Evolutionary conservation across 495 filamentous ascomycete species (phyloP).

Genomic region (Cladorrhinum samala): DNA sequence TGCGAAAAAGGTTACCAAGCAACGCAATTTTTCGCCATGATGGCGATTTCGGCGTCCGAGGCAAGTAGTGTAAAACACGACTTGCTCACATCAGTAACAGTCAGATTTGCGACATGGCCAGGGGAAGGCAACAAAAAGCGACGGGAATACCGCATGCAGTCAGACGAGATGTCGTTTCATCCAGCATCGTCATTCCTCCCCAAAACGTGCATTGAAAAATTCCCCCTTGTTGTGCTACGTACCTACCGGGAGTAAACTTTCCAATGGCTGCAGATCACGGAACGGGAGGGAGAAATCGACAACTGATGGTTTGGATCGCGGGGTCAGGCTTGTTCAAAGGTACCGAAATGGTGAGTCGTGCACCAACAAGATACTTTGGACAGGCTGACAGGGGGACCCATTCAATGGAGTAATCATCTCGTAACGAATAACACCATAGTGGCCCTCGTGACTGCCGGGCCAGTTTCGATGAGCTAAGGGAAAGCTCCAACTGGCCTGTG

Average conservation of each 20-base stretch:
- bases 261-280: too few relatives aligned
- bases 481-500: constrained; percentile 11
- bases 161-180: background rate
- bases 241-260: too few relatives aligned
- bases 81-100: too few relatives aligned
- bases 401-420: constrained; percentile 28
- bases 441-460: constrained; percentile 27
- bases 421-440: constrained; percentile 22
- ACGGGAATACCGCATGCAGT: background rate
- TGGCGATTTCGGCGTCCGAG: background rate
- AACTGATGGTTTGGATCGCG: too few relatives aligned
- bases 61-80: background rate
- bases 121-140: too few relatives aligned
- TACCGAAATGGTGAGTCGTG: constrained; percentile 6
- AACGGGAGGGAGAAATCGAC: constrained; percentile 10
- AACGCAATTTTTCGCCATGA: too few relatives aligned
- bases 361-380: constrained; percentile 17
- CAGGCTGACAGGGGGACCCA: constrained; percentile 6
- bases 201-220: background rate
- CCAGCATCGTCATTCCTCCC: background rate
- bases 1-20: too few relatives aligned
- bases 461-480: constrained; percentile 33
- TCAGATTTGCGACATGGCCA: too few relatives aligned
- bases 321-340: constrained; percentile 8
- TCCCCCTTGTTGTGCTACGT: too few relatives aligned